phyloP scores from a whole-genome alignment of 2,329 filamentous ascomycete genomes.

The Ophiostoma novo-ulmi region DNA sequence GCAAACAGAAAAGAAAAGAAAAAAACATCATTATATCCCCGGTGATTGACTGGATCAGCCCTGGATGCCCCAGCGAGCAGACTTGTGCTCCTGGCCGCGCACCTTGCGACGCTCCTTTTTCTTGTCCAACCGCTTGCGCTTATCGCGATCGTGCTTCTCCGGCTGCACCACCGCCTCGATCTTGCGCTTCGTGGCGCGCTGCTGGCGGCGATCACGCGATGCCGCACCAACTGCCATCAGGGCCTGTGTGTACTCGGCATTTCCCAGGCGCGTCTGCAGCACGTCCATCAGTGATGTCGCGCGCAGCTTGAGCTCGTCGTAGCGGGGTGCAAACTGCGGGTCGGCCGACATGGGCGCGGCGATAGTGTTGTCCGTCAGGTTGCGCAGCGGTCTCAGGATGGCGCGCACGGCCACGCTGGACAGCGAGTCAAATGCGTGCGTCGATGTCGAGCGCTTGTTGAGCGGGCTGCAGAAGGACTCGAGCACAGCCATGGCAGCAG shows the following conservation, averaged over 20 bases:
- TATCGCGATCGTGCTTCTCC: slow-evolving; percentile 70
- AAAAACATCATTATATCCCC: not conserved
- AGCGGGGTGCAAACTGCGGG: slow-evolving; percentile 60
- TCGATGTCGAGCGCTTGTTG: slow-evolving; percentile 46
- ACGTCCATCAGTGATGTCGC: slow-evolving; percentile 72
- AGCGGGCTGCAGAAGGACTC: slow-evolving; percentile 53
- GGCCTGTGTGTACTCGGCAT: slow-evolving; percentile 68
- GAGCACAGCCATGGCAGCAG: slow-evolving; percentile 68
- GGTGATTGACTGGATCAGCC: not conserved
- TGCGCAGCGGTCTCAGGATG: slow-evolving; percentile 61
- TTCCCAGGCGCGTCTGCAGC: slow-evolving; percentile 82
- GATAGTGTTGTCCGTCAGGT: slow-evolving; percentile 76
- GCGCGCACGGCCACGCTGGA: slow-evolving; percentile 50
- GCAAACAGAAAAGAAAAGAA: too few relatives aligned
- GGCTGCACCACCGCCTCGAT: slow-evolving; percentile 81
- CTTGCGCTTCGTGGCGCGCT: slow-evolving; percentile 75
- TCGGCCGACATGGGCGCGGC: slow-evolving; percentile 66
- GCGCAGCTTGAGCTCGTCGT: slow-evolving; percentile 65
- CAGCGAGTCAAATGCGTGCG: slow-evolving; percentile 48
- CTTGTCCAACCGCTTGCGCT: slow-evolving; percentile 76
- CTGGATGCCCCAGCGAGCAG: slow-evolving; percentile 66
- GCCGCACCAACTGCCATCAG: slow-evolving; percentile 67
- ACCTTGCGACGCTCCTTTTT: slow-evolving; percentile 80
- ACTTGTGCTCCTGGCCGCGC: slow-evolving; percentile 66
- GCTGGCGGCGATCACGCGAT: slow-evolving; percentile 66